phyloP scores from a whole-genome alignment of 129 eudicot species.

The Chrysanthemum seticuspe region DNA sequence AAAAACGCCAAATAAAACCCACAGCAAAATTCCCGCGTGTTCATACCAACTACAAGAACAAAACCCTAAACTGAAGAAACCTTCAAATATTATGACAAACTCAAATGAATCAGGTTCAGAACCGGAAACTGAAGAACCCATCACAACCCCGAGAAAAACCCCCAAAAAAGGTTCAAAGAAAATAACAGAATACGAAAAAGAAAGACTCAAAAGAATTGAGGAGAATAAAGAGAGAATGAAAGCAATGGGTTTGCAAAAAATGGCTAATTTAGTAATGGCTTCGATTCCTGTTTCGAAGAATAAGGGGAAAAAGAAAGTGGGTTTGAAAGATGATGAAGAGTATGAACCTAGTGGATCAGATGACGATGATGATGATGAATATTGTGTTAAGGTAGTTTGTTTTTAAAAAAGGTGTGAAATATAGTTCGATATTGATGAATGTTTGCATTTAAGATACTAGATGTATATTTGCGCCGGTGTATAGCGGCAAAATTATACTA shows the following conservation, averaged over 20 bases:
- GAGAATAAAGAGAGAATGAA: slow-evolving; percentile 86
- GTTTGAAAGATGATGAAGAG: slow-evolving; percentile 63
- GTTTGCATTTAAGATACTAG: too few relatives aligned
- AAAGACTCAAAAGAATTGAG: slow-evolving; percentile 71
- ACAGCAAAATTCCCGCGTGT: too few relatives aligned
- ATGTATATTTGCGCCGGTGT: too few relatives aligned
- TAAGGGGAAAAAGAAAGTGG: slow-evolving; percentile 56
- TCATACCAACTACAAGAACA: too few relatives aligned
- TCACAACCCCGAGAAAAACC: slow-evolving; percentile 27
- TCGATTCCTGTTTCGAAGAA: slow-evolving; percentile 28
- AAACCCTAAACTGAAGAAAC: slow-evolving; percentile 1
- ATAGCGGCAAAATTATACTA: too few relatives aligned
- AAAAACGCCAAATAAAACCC: too few relatives aligned
- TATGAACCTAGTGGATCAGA: slow-evolving; percentile 36
- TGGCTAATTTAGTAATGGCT: slow-evolving; percentile 57
- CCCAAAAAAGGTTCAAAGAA: slow-evolving; percentile 21
- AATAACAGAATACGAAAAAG: slow-evolving; percentile 66
- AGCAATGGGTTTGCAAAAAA: slow-evolving; percentile 71
- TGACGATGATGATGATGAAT: slow-evolving; percentile 24
- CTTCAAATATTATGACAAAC: slow-evolving; percentile 25
- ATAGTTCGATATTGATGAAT: too few relatives aligned
- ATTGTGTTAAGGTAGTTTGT: slow-evolving; percentile 23
- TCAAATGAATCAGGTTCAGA: slow-evolving; percentile 39
- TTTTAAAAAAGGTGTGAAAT: background rate
- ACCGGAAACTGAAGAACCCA: slow-evolving; percentile 32